These are phyloP conservation scores for Pleurotus citrinopileatus DNA, from an alignment of 768 basidiomycete genomes.

Conservation along the genomic window DNA sequence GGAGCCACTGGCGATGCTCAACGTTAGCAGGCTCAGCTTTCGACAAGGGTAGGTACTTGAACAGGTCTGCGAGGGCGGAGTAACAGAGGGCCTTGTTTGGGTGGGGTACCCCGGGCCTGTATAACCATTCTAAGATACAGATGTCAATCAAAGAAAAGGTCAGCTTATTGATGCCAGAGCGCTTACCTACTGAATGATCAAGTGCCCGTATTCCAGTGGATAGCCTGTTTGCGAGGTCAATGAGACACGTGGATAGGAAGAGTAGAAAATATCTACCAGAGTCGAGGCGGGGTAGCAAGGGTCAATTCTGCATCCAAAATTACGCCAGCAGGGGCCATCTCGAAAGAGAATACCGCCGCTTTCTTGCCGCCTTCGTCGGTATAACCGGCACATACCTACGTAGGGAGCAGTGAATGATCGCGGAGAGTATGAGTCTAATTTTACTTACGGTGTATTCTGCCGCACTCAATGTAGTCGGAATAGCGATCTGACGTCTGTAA, in stretches of 20 bases:
- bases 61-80: constrained; percentile 66
- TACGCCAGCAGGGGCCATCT: constrained; percentile 67
- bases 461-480: constrained; percentile 80
- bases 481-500: constrained; percentile 66
- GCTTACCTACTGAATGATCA: constrained; percentile 73
- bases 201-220: constrained; percentile 78
- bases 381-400: constrained; percentile 64
- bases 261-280: constrained; percentile 58
- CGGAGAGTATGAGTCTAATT: neutral
- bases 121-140: constrained; percentile 52
- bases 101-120: constrained; percentile 51
- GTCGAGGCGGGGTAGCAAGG: constrained; percentile 64
- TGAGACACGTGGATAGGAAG: constrained; percentile 11
- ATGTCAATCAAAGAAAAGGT: neutral
- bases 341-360: constrained; percentile 49
- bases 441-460: constrained; percentile 67
- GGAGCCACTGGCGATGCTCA: constrained; percentile 62
- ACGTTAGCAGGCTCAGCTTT: constrained; percentile 57
- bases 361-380: constrained; percentile 70
- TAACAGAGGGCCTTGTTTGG: constrained; percentile 67
- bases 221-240: constrained; percentile 37
- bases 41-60: constrained; percentile 66
- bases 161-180: neutral
- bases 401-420: neutral
- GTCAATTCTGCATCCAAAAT: constrained; percentile 79